Percentiles rank a stretch among this genome's conserved stretches.
Conservation (phyloP, 176 grass and related monocot genomes). For the Hordeum vulgare region DNA sequence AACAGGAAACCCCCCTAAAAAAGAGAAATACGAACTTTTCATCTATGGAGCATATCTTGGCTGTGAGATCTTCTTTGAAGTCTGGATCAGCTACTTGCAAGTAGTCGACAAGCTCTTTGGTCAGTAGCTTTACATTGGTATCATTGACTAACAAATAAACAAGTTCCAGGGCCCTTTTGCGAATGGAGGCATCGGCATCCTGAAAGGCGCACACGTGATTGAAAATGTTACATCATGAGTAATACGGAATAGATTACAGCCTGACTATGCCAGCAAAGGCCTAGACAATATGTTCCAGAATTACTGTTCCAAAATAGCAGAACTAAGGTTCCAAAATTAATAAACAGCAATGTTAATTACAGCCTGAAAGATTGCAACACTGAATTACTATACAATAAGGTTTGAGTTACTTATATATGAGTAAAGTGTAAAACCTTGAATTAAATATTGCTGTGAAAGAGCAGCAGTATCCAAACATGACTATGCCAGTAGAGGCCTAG, state of each 20-base stretch:
- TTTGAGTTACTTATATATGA: conserved; percentile 2
- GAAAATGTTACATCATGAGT: conserved; percentile 10
- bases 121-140: conserved; percentile 82
- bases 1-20: too few relatives aligned
- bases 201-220: conserved; percentile 41
- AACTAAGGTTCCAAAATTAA: too few relatives aligned
- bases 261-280: too few relatives aligned
- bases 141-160: conserved; percentile 83
- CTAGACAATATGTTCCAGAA: too few relatives aligned
- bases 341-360: not conserved
- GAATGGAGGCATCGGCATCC: conserved; percentile 97
- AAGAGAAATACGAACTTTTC: too few relatives aligned
- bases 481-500: too few relatives aligned
- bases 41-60: too few relatives aligned
- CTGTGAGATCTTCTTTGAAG: too few relatives aligned
- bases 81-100: conserved; percentile 79
- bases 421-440: not conserved
- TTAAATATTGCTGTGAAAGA: not conserved
- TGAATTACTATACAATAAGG: not conserved
- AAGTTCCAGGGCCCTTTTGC: conserved; percentile 97
- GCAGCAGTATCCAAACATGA: too few relatives aligned
- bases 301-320: too few relatives aligned
- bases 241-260: too few relatives aligned
- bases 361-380: not conserved
- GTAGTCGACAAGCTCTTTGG: conserved; percentile 88